Percentiles rank a stretch among this genome's conserved stretches.
Evolutionary conservation across 805 yeast genomes (phyloP).

Genomic region (Vanderwaltozyma verrucispora): DNA sequence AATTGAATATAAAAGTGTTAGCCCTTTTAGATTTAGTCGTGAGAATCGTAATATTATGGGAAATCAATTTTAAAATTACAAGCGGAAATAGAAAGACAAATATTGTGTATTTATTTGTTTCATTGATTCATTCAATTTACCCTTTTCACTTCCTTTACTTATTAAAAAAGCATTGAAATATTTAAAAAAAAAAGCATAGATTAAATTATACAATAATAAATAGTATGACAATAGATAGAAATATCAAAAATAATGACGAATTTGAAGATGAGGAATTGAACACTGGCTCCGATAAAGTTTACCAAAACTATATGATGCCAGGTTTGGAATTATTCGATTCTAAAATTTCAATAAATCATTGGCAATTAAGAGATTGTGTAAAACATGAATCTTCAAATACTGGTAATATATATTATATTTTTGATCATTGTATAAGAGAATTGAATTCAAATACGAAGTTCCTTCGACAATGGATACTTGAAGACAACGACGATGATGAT

Average conservation of each 20-base stretch:
- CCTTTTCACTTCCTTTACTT: too few relatives aligned
- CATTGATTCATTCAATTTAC: too few relatives aligned
- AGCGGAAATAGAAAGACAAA: too few relatives aligned
- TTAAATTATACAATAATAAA: too few relatives aligned
- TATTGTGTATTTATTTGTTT: too few relatives aligned
- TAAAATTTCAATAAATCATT: slow-evolving; percentile 37
- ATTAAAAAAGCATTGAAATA: too few relatives aligned
- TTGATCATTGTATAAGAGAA: slow-evolving; percentile 40
- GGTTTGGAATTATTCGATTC: slow-evolving; percentile 24
- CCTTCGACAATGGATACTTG: background rate
- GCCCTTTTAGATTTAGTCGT: too few relatives aligned
- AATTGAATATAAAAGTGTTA: too few relatives aligned
- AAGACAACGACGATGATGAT: background rate
- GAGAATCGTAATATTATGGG: too few relatives aligned
- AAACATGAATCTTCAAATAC: slow-evolving; percentile 36
- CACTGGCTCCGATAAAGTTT: slow-evolving; percentile 23
- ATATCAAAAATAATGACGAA: slow-evolving; percentile 5
- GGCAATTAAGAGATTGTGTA: slow-evolving; percentile 76
- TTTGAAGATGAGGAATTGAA: slow-evolving; percentile 17
- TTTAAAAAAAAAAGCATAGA: too few relatives aligned
- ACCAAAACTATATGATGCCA: slow-evolving; percentile 27
- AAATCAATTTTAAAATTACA: too few relatives aligned
- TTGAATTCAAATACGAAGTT: slow-evolving; percentile 29
- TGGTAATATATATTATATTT: slow-evolving; percentile 47
- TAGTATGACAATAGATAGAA: slow-evolving; percentile 4